These are phyloP conservation scores for Populus tremula DNA, from an alignment of 345 rosid genomes.

Conservation along the genomic window DNA sequence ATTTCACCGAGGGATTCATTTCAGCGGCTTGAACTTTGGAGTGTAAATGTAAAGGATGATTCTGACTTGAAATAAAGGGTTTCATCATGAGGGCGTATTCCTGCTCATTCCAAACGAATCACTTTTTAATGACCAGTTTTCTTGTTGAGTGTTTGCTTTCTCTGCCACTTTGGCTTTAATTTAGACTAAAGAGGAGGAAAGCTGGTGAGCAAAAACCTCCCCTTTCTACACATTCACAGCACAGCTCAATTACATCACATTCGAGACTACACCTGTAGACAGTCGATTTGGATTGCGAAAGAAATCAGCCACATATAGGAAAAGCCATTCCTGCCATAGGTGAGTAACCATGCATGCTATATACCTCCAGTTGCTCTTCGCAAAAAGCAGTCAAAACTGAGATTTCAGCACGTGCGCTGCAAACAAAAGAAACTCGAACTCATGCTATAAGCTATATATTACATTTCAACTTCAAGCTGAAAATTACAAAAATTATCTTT, in stretches of 20 bases:
- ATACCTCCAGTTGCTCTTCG: too few species aligned
- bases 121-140: neutral
- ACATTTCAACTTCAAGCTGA: neutral
- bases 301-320: too few species aligned
- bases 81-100: neutral
- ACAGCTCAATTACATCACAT: neutral
- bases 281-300: too few species aligned
- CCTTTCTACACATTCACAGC: neutral
- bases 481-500: neutral
- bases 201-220: neutral
- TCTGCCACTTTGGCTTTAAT: neutral
- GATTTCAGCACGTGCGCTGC: neutral
- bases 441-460: constrained; percentile 1
- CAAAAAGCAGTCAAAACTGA: neutral
- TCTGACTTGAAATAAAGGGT: constrained; percentile 2
- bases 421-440: neutral
- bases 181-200: neutral
- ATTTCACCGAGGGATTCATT: constrained; percentile 5
- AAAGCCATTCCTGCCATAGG: neutral
- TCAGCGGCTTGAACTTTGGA: constrained; percentile 30
- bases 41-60: neutral
- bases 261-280: neutral
- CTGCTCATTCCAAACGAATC: neutral
- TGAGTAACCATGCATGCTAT: too few species aligned
- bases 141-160: neutral